Base-by-base conservation (phyloP, 2,329 filamentous ascomycete species). In the Pseudocercospora fijiensis region DNA sequence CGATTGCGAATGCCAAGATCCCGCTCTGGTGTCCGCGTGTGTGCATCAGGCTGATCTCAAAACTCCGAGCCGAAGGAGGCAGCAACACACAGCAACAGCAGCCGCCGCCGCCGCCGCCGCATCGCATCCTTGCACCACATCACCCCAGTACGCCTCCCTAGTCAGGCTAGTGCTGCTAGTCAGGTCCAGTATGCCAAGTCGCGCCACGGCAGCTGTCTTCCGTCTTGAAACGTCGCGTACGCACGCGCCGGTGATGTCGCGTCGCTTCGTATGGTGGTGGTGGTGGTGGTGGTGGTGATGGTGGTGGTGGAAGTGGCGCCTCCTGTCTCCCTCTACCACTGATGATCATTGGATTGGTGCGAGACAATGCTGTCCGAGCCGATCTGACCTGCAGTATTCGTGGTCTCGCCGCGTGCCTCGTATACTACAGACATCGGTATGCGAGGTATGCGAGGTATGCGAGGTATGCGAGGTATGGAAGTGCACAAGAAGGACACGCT, bases 151-250 rank as follows among this genome's bases (percentile, higher is more conserved):
- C n/a, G n/a, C n/a, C n/a, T n/a, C n/a, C n/a, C n/a, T n/a, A n/a
- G n/a, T n/a, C n/a, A n/a, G n/a, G n/a, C n/a, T n/a, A 9, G n/a
- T 47, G 9, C 41, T 5, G 41, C 41, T 37, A 18, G 20, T 24
- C 49, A 22, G 22, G n/a, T 18, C 43, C 43, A 24, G 45, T 26
- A 20, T 24, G 49, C 49, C 49, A 53, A 53, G 49, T n/a, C 49
- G 49, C 49, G 49, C 49, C 16, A 53, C 26, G 49, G 49, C 26
- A 53, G 4, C 49, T 30, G 49, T 30, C 49, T 53, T 53, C 49
- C 49, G 49, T 26, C 26, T 28, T 30, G 49, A 30, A 53, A 53
- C 49, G 49, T 26, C 41, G 10, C 41, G n/a, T n/a, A n/a, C n/a
- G n/a, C n/a, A 41, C 33, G 33, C 33, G 33, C 13, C 33, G 33